These are phyloP conservation scores for Camelina sativa DNA, from an alignment of 345 rosid genomes.

Conservation along the genomic window DNA sequence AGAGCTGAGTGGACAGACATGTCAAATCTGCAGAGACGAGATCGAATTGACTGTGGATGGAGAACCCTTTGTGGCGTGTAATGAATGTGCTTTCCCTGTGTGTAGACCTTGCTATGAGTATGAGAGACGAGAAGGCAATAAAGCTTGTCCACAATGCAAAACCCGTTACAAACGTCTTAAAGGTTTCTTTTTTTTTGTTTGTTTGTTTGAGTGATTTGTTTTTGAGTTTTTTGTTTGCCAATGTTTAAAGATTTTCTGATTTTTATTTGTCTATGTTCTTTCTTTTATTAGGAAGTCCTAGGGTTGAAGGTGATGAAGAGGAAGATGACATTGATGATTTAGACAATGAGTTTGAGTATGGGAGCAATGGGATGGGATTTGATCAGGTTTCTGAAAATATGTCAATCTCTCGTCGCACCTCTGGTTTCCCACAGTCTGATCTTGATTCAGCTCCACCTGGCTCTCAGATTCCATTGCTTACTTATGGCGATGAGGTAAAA, in stretches of 20 bases:
- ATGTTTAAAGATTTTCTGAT: constrained; percentile 4
- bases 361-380: constrained; percentile 57
- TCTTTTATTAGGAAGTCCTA: constrained; percentile 75
- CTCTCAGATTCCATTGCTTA: constrained; percentile 88
- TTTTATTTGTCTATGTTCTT: not conserved
- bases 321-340: constrained; percentile 95
- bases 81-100: constrained; percentile 98
- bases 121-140: constrained; percentile 96
- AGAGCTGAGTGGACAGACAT: constrained; percentile 93
- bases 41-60: constrained; percentile 80
- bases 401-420: constrained; percentile 62
- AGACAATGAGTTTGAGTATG: constrained; percentile 89
- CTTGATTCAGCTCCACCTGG: constrained; percentile 71
- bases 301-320: constrained; percentile 97
- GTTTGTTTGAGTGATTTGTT: not conserved
- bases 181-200: constrained; percentile 58
- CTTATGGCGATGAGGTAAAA: constrained; percentile 90
- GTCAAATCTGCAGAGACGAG: constrained; percentile 94
- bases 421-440: constrained; percentile 65
- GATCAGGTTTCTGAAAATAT: constrained; percentile 70
- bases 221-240: not conserved
- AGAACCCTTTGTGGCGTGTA: constrained; percentile 95
- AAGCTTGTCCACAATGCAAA: constrained; percentile 98
- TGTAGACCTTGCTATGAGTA: constrained; percentile 97
- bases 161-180: constrained; percentile 93